Percentiles rank a stretch among this genome's conserved stretches.
Evolutionary conservation across 495 filamentous ascomycete species (phyloP).

Genomic region (Penicillium parvum): DNA sequence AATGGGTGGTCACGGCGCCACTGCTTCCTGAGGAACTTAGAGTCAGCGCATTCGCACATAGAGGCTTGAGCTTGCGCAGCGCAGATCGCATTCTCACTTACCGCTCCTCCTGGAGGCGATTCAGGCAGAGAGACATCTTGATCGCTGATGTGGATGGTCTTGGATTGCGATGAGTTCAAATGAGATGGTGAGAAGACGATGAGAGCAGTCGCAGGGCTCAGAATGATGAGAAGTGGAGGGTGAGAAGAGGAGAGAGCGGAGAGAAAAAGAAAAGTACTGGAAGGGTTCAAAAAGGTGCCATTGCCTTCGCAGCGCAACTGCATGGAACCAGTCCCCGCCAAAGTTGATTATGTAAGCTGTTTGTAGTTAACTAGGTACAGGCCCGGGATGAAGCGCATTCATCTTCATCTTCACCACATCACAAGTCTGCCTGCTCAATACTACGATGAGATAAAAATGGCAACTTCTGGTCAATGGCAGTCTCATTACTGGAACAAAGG

Average conservation of each 20-base stretch:
- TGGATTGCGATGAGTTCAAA: background rate
- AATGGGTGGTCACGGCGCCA: conserved; percentile 97
- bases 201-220: background rate
- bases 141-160: background rate
- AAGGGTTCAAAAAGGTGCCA: background rate
- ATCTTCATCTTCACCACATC: too few species aligned
- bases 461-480: too few species aligned
- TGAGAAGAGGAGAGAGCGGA: background rate
- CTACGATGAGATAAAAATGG: too few species aligned
- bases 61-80: too few species aligned
- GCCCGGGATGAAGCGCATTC: too few species aligned
- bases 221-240: background rate
- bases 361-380: too few species aligned
- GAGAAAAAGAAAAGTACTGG: background rate
- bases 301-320: background rate
- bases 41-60: conserved; percentile 20
- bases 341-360: conserved; percentile 2
- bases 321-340: conserved; percentile 1
- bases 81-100: too few species aligned
- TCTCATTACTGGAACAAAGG: too few species aligned
- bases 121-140: conserved; percentile 81
- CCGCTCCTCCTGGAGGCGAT: conserved; percentile 89
- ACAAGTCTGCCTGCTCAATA: too few species aligned
- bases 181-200: background rate
- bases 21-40: conserved; percentile 63